Evolutionary conservation across 2,329 filamentous ascomycete genomes (phyloP), one percentile per base, ranked within the genome.

Genomic region (Exophiala sp.): DNA sequence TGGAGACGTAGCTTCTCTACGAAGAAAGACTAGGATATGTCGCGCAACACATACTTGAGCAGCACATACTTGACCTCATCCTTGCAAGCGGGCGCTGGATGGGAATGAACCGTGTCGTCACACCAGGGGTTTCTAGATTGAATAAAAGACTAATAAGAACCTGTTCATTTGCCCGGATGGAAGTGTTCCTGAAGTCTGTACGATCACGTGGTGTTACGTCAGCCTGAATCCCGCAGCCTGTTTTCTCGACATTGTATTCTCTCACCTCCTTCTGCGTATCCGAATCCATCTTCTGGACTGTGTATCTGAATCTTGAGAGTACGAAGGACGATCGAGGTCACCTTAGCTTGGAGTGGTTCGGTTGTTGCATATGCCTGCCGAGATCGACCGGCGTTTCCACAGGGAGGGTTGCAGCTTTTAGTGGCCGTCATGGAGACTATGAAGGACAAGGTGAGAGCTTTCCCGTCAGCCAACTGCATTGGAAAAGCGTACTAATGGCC

Each of bases 361-460:
- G n/a, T n/a, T n/a, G n/a, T n/a, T n/a, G n/a, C 24, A 27, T 27
- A 27, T 27, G 24, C 10, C 10, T 10, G 24, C 10, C 24, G 24
- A 27, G 24, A n/a, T n/a, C n/a, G n/a, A n/a, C n/a, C n/a, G n/a
- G n/a, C n/a, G n/a, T n/a, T n/a, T n/a, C n/a, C n/a, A n/a, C n/a
- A n/a, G n/a, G n/a, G n/a, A n/a, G 24, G 10, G 24, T 27, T 10
- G 24, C 6, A 27, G 24, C 24, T 6, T 27, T 23, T 41, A 41
- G 13, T n/a, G 10, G 22, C 13, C 34, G 27, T 10, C 19, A 56
- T 56, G 53, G 48, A 56, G 21, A 21, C 22, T 38, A 35, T 48
- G 16, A 51, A 51, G 30, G 45, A 48, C 16, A 56, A 50, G 43
- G 53, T 53, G 29, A 43, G 50, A 45, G 21, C 9, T n/a, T n/a